Evolutionary conservation across 345 rosid species (phyloP).

Genomic region (Populus deltoides): DNA sequence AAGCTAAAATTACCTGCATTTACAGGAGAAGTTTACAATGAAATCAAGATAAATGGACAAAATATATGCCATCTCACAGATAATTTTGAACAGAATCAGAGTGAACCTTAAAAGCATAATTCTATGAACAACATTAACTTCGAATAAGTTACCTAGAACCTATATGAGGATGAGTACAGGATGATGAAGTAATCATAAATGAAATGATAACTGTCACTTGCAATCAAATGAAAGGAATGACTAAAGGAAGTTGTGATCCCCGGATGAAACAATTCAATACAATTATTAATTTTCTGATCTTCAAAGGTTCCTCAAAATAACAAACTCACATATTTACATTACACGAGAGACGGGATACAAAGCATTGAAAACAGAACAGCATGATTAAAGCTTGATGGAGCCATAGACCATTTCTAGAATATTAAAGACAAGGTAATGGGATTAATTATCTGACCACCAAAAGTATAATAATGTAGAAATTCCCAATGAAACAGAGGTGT

Average conservation of each 20-base stretch:
- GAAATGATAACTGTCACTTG: neutral
- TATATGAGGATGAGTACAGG: neutral
- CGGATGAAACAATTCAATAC: neutral
- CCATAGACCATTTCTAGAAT: neutral
- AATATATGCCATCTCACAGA: neutral
- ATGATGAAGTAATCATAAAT: neutral
- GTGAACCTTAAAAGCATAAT: neutral
- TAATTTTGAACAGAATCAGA: neutral
- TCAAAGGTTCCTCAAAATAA: neutral
- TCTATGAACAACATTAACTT: neutral
- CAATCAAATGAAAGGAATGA: neutral
- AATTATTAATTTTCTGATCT: neutral
- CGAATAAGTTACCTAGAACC: neutral
- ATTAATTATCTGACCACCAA: neutral
- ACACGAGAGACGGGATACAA: neutral
- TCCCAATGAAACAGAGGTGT: neutral
- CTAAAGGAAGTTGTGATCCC: neutral
- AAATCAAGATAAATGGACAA: constrained; percentile 4
- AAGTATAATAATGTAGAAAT: neutral
- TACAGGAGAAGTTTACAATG: neutral
- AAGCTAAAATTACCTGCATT: constrained; percentile 79
- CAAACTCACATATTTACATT: neutral
- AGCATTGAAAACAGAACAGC: neutral
- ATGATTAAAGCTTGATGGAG: neutral
- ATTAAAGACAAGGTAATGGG: neutral